phyloP scores from a whole-genome alignment of 208 protist genomes.

The Leishmania martiniquensis region DNA sequence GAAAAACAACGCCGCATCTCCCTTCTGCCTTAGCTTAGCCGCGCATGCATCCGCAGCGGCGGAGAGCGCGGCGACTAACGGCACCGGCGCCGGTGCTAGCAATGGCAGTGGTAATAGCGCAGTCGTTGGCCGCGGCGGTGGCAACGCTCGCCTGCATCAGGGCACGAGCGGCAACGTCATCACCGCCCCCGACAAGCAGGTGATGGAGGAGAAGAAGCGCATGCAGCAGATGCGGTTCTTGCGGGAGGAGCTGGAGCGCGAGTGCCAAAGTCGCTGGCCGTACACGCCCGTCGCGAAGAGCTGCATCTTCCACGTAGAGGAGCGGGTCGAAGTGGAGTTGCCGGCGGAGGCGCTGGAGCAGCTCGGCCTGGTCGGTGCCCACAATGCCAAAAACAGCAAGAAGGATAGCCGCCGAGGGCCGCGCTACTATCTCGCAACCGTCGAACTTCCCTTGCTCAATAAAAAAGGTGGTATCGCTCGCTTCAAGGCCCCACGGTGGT shows the following conservation, averaged over 20 bases:
- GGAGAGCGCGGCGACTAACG: slow-evolving; percentile 1
- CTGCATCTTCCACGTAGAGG: slow-evolving; percentile 61
- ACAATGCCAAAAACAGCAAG: slow-evolving; percentile 33
- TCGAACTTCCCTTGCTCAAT: slow-evolving; percentile 71
- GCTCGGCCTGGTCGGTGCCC: slow-evolving; percentile 34
- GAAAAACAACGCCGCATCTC: slow-evolving; percentile 55
- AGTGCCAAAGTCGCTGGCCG: slow-evolving; percentile 68
- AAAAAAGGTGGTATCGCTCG: slow-evolving; percentile 56
- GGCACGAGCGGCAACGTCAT: slow-evolving; percentile 63
- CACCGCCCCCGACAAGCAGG: slow-evolving; percentile 42
- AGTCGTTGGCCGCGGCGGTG: slow-evolving; percentile 19
- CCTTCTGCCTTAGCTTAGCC: slow-evolving; percentile 26
- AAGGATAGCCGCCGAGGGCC: slow-evolving; percentile 54
- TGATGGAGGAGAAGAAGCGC: slow-evolving; percentile 50
- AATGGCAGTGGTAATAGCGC: slow-evolving; percentile 6
- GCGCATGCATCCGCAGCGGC: neutral
- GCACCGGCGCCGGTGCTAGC: neutral
- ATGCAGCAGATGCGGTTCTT: slow-evolving; percentile 61
- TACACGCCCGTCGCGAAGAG: slow-evolving; percentile 71
- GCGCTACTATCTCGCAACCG: slow-evolving; percentile 50
- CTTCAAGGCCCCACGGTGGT: slow-evolving; percentile 59
- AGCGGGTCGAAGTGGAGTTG: slow-evolving; percentile 47
- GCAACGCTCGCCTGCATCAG: slow-evolving; percentile 30
- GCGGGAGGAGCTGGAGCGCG: slow-evolving; percentile 57
- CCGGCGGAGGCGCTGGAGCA: slow-evolving; percentile 35